Conservation (phyloP, 192 early-diverging fungal species). For the Kappamyces sp. region DNA sequence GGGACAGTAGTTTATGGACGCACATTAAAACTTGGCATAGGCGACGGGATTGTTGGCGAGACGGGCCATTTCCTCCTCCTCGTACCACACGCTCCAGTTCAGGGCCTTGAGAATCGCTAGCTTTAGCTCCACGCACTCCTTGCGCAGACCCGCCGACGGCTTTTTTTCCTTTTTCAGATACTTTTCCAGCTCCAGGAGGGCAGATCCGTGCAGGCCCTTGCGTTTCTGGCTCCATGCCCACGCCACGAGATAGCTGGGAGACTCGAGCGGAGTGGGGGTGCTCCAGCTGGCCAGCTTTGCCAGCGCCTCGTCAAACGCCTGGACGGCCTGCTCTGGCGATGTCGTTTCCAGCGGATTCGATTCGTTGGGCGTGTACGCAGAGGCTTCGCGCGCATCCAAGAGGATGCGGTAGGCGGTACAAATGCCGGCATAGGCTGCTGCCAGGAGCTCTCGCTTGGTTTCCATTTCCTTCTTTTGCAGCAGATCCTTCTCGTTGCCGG, state of each 20-base stretch:
- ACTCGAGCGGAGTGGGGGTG: constrained; percentile 43
- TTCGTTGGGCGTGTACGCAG: neutral
- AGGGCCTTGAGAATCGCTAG: no score
- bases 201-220: constrained; percentile 55
- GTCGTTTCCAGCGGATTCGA: neutral
- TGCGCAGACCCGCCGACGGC: no score
- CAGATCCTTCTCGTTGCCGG: constrained; percentile 43
- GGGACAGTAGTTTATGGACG: no score
- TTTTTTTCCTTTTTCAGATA: constrained; percentile 37
- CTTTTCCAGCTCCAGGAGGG: constrained; percentile 66
- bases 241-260: constrained; percentile 49
- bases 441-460: constrained; percentile 57
- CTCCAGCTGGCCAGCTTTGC: constrained; percentile 58
- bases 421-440: constrained; percentile 55
- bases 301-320: constrained; percentile 50
- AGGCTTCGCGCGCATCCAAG: neutral
- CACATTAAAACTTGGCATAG: no score
- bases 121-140: no score
- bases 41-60: no score
- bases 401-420: constrained; percentile 19
- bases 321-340: neutral
- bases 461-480: constrained; percentile 69
- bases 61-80: no score
- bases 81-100: no score
- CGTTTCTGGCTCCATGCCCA: constrained; percentile 49